A percentile compares a stretch with the other conserved stretches of the same genome.
These are phyloP conservation scores for Nigrospora oryzae DNA, from an alignment of 2,329 filamentous ascomycete genomes.

Conservation along the genomic window DNA sequence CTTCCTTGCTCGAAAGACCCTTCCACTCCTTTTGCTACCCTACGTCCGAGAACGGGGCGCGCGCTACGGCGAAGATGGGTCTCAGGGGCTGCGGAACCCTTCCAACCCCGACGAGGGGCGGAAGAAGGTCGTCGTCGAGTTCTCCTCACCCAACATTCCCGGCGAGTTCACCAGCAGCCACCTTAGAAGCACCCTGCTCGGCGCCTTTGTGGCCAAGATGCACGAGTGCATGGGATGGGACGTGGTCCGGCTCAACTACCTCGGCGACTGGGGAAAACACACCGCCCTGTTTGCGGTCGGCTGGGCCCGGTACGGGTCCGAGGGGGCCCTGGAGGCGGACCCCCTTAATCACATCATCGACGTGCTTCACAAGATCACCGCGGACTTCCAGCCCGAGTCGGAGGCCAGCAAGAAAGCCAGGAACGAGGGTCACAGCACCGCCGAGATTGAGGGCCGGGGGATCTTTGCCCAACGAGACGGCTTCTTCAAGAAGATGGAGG, in stretches of 20 bases:
- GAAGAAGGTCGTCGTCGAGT: conserved; percentile 55
- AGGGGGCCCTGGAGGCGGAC: conserved; percentile 53
- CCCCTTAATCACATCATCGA: conserved; percentile 62
- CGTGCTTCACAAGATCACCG: conserved; percentile 58
- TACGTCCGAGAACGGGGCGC: conserved; percentile 48
- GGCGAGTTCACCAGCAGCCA: conserved; percentile 65
- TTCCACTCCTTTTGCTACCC: conserved; percentile 48
- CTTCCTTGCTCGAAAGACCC: conserved; percentile 52
- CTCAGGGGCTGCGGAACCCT: conserved; percentile 16
- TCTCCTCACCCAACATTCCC: conserved; percentile 67
- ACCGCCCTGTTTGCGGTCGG: conserved; percentile 56
- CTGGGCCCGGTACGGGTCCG: conserved; percentile 56
- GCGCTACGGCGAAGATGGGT: conserved; percentile 52
- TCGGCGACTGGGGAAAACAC: conserved; percentile 70
- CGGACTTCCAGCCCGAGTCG: conserved; percentile 44
- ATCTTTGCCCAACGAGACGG: conserved; percentile 40
- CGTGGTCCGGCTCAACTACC: conserved; percentile 60
- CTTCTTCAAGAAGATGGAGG: conserved; percentile 52
- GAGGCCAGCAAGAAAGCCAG: conserved; percentile 42
- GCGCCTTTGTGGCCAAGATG: conserved; percentile 58
- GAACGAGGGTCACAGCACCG: conserved; percentile 25
- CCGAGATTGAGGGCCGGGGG: conserved; percentile 26
- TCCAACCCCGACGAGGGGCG: conserved; percentile 11
- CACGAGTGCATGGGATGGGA: conserved; percentile 60
- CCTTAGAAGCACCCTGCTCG: conserved; percentile 63